These are phyloP conservation scores for Rhododendron ovatum DNA, from an alignment of 148 eudicot genomes.

Conservation along the genomic window DNA sequence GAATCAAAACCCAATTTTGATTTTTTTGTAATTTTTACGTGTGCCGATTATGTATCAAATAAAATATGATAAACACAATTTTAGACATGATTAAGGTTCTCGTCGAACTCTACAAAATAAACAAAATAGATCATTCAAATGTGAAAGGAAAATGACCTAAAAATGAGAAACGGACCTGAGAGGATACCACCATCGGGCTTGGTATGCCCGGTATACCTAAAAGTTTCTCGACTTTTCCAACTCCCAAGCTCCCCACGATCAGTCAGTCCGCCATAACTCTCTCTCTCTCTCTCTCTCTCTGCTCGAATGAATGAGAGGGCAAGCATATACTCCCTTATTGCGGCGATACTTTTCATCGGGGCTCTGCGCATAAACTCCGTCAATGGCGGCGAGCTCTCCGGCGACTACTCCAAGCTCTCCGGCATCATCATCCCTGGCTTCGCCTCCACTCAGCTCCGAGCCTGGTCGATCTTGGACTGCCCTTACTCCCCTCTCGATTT, in stretches of 20 bases:
- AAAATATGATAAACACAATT: too few relatives aligned
- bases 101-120: too few relatives aligned
- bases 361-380: conserved; percentile 16
- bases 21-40: too few relatives aligned
- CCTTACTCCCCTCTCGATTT: conserved; percentile 95
- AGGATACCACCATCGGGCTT: too few relatives aligned
- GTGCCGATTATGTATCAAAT: too few relatives aligned
- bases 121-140: too few relatives aligned
- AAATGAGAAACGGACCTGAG: too few relatives aligned
- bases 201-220: too few relatives aligned
- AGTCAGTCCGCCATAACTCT: background rate
- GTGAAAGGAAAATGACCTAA: too few relatives aligned
- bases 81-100: too few relatives aligned
- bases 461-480: conserved; percentile 94
- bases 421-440: conserved; percentile 93
- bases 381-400: conserved; percentile 35
- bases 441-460: conserved; percentile 93
- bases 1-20: too few relatives aligned
- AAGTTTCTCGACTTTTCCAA: too few relatives aligned
- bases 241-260: background rate
- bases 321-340: background rate
- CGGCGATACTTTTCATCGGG: conserved; percentile 23
- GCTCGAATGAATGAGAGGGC: conserved; percentile 34
- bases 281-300: background rate
- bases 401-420: conserved; percentile 50